These are phyloP conservation scores for Tulasnella sp. DNA, from an alignment of 768 basidiomycete genomes.

Conservation along the genomic window DNA sequence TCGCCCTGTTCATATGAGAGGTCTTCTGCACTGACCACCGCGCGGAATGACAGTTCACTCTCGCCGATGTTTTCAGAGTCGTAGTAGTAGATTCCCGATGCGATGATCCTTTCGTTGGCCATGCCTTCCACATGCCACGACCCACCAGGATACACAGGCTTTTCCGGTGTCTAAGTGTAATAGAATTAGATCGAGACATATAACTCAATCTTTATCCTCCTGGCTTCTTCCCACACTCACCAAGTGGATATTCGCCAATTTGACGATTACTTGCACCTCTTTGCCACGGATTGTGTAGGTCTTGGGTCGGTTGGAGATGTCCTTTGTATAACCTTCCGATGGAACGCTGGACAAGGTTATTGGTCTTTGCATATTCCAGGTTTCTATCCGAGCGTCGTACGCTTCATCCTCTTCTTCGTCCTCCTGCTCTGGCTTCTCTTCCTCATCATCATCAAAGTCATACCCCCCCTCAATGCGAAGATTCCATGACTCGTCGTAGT, in stretches of 20 bases:
- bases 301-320: not conserved
- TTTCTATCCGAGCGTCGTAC: not conserved
- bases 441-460: not conserved
- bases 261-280: constrained; percentile 44
- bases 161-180: constrained; percentile 43
- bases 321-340: not conserved
- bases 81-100: constrained; percentile 39
- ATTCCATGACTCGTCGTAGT: not conserved
- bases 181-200: not conserved
- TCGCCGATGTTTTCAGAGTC: constrained; percentile 44
- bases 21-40: constrained; percentile 37
- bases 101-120: constrained; percentile 43
- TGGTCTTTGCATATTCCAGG: not conserved
- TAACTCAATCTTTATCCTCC: not conserved
- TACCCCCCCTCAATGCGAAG: not conserved
- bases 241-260: constrained; percentile 45
- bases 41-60: constrained; percentile 44
- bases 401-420: not conserved
- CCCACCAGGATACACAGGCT: constrained; percentile 54
- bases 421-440: not conserved
- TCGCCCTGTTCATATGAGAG: constrained; percentile 37
- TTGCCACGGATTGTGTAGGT: not conserved
- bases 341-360: constrained; percentile 13
- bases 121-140: constrained; percentile 50
- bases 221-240: not conserved